Base-by-base conservation (phyloP, 164 flowering plant genomes). In the Kingdonia uniflora region DNA sequence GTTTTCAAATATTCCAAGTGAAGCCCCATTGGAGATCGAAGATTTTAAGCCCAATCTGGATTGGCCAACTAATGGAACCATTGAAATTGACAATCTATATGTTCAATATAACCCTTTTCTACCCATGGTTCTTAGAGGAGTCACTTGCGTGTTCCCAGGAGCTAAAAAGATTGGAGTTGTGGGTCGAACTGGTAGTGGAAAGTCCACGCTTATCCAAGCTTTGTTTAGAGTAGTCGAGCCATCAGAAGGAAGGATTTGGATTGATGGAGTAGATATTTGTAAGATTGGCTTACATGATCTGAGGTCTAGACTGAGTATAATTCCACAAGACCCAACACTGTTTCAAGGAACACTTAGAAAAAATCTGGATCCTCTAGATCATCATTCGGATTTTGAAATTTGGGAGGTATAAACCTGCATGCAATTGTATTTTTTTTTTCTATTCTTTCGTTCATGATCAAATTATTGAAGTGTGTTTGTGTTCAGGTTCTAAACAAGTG, bases 111-210 rank as follows among this genome's bases (percentile, higher is more conserved):
- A 21, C 52, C 84, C 87, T 14, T 23, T 49, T 51, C 82, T 79
- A 38, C 96, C 96, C 17, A 65, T 68, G 71, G 75, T 87, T 63
- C 77, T 87, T 33, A 79, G 63, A 49, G 94, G 85, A 15, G 60
- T 85, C 43, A 76, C 71, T 6, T 87, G 96, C 71, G 74, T 60
- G n/a, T 72, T 87, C 22, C 90, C 81, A 0, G 84, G 83, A 39
- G 59, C 49, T 29, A 82, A 67, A 54, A 87, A 82, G 67, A 77
- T 82, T 58, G 96, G 94, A 50, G 68, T 87, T 16, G 94, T 87
- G 14, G 96, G 96, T 15, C 65, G 96, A 50, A 87, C 96, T 0
- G 96, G 96, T 8, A 82, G 96, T 55, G 96, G 96, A n/a, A 87
- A 88, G 52, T 88, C 96, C 10, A 85, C 94, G 41, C 70, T 88